Percentiles rank a stretch among this genome's conserved stretches.
phyloP scores from a whole-genome alignment of 2,329 filamentous ascomycete species.

The Malbranchea cinnamomea region DNA sequence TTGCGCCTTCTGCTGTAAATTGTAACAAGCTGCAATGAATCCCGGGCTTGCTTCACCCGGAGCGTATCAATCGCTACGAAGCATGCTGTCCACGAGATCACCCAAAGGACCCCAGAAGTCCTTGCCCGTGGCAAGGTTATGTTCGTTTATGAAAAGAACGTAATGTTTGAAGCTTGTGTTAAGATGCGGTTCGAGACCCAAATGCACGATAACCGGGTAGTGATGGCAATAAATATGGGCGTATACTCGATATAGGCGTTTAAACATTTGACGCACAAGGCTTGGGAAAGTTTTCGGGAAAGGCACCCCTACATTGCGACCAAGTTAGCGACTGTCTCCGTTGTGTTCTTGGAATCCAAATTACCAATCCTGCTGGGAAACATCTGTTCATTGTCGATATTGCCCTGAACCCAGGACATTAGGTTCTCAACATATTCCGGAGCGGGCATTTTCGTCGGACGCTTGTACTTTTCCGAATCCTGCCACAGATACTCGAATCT shows the following conservation, averaged over 20 bases:
- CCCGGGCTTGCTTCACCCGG: not conserved
- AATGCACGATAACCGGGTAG: slow-evolving; percentile 88
- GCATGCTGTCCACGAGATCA: slow-evolving; percentile 93
- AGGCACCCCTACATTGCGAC: slow-evolving; percentile 51
- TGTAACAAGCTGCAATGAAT: too few species aligned
- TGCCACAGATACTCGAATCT: slow-evolving; percentile 99
- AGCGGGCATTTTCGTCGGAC: slow-evolving; percentile 94
- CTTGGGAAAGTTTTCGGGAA: slow-evolving; percentile 87
- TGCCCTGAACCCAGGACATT: slow-evolving; percentile 91
- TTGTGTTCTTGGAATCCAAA: not conserved
- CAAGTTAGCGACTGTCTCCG: not conserved
- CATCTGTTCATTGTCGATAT: slow-evolving; percentile 87
- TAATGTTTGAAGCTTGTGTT: slow-evolving; percentile 99
- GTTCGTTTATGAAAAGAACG: slow-evolving; percentile 95
- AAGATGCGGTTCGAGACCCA: slow-evolving; percentile 89
- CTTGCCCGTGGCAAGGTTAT: slow-evolving; percentile 77
- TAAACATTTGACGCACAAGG: slow-evolving; percentile 91
- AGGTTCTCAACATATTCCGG: slow-evolving; percentile 96
- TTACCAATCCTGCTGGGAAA: slow-evolving; percentile 84
- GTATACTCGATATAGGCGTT: slow-evolving; percentile 96
- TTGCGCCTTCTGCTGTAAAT: too few species aligned
- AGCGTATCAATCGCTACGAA: slow-evolving; percentile 61
- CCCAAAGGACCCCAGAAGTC: slow-evolving; percentile 96
- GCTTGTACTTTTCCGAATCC: slow-evolving; percentile 83
- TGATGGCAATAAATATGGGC: slow-evolving; percentile 99